Conservation (phyloP, 805 yeast genomes). For the Ogataea pignaliae region DNA sequence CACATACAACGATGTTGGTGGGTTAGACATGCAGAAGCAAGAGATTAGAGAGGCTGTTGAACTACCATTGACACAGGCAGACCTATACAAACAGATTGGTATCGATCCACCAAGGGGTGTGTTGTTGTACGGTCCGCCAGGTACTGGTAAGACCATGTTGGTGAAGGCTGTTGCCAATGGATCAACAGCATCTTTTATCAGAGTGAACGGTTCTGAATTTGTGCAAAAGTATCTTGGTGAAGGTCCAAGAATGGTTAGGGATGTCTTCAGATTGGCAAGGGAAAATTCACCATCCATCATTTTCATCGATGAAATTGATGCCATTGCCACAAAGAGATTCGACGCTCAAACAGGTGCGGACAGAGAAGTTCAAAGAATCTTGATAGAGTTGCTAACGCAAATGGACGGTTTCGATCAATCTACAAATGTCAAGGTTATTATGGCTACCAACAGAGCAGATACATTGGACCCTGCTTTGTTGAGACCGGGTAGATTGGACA, state of each 20-base stretch:
- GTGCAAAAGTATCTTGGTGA: constrained; percentile 98
- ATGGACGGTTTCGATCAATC: constrained; percentile 99
- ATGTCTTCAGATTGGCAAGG: constrained; percentile 93
- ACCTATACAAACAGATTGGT: constrained; percentile 94
- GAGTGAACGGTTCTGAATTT: constrained; percentile 97
- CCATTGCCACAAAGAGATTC: constrained; percentile 97
- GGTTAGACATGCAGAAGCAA: constrained; percentile 98
- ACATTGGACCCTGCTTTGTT: constrained; percentile 96
- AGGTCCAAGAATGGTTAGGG: constrained; percentile 99
- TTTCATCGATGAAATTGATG: constrained; percentile 97
- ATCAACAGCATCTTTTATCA: constrained; percentile 91
- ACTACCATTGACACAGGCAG: constrained; percentile 92
- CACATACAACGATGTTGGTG: constrained; percentile 97
- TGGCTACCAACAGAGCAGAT: constrained; percentile 99
- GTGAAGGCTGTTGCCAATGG: constrained; percentile 98
- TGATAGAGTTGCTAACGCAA: constrained; percentile 92
- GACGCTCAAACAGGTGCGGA: constrained; percentile 99
- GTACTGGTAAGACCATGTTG: constrained; percentile 98
- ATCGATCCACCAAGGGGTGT: constrained; percentile 99
- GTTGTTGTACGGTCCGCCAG: constrained; percentile 97
- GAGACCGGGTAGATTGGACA: constrained; percentile 97
- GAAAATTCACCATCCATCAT: constrained; percentile 97
- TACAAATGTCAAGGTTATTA: constrained; percentile 92
- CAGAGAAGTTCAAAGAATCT: constrained; percentile 97
- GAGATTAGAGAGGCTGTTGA: constrained; percentile 99